Percentiles rank a stretch among this genome's conserved stretches.
These are phyloP conservation scores for Mortierella sp. DNA, from an alignment of 371 early-diverging fungal genomes.

Conservation along the genomic window DNA sequence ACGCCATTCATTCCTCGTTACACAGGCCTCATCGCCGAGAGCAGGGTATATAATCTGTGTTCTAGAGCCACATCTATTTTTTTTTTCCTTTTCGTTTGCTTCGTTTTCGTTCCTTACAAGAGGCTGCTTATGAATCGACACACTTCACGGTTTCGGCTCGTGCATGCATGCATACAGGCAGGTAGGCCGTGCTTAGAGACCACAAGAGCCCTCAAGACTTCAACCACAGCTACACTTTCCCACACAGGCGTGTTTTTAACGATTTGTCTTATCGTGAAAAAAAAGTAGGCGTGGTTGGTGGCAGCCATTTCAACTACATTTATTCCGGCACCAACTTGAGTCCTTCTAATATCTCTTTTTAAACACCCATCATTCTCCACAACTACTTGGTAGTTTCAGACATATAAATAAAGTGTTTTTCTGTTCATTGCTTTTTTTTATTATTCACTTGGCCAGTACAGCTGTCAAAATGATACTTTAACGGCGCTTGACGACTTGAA, in stretches of 20 bases:
- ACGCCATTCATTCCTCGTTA: background rate
- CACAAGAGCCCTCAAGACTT: too few species aligned
- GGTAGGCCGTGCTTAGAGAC: too few species aligned
- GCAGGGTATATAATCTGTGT: background rate
- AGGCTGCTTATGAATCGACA: background rate
- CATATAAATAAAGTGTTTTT: background rate
- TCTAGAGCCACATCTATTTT: background rate
- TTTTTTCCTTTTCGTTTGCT: background rate
- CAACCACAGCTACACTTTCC: too few species aligned
- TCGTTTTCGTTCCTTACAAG: background rate
- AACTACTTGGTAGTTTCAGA: too few species aligned
- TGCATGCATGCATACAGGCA: too few species aligned
- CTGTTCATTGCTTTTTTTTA: background rate
- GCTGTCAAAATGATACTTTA: background rate
- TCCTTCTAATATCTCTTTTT: too few species aligned
- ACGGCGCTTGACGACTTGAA: constrained; percentile 28
- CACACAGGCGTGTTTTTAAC: too few species aligned
- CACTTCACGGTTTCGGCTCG: background rate
- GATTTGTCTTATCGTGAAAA: too few species aligned
- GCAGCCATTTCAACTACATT: too few species aligned
- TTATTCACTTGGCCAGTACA: background rate
- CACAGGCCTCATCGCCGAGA: background rate
- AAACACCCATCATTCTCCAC: too few species aligned
- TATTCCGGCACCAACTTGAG: too few species aligned
- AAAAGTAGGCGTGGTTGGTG: too few species aligned